A percentile compares a stretch with the other conserved stretches of the same genome.
phyloP scores from a whole-genome alignment of 2,329 filamentous ascomycete genomes.

The Didymella glomerata region DNA sequence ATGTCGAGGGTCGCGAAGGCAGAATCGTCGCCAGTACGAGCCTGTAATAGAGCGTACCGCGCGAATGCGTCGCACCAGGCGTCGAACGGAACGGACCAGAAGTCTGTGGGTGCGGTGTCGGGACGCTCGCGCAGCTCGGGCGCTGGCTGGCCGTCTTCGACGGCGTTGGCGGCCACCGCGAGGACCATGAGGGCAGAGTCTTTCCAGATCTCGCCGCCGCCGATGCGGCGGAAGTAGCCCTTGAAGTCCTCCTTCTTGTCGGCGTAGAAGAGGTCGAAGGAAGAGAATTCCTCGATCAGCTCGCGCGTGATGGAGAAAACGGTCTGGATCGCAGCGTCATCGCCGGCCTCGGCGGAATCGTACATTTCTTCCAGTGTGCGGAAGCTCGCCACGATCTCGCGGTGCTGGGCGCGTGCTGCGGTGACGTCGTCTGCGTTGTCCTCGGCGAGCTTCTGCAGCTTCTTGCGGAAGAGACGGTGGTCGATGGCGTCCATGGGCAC shows the following conservation, averaged over 20 bases:
- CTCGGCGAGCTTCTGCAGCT: conserved; percentile 38
- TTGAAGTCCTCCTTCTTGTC: conserved; percentile 56
- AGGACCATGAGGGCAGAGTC: conserved; percentile 47
- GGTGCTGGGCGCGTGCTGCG: conserved; percentile 46
- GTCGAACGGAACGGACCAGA: conserved; percentile 81
- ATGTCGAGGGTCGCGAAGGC: conserved; percentile 83
- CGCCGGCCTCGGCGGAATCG: conserved; percentile 57
- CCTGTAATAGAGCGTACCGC: conserved; percentile 81
- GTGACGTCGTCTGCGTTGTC: conserved; percentile 54
- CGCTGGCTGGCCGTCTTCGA: conserved; percentile 43
- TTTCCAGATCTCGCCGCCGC: conserved; percentile 46
- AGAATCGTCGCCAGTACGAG: conserved; percentile 71
- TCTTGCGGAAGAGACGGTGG: conserved; percentile 41
- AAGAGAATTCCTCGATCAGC: conserved; percentile 67
- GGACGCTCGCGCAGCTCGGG: conserved; percentile 42
- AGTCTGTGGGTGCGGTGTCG: conserved; percentile 60
- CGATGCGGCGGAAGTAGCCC: conserved; percentile 48
- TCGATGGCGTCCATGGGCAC: conserved; percentile 42
- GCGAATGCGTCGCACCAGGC: conserved; percentile 91
- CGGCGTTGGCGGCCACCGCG: conserved; percentile 45
- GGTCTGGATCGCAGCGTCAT: conserved; percentile 60
- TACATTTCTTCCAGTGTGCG: conserved; percentile 56
- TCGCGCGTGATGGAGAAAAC: conserved; percentile 68
- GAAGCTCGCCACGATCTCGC: conserved; percentile 53
- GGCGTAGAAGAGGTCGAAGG: conserved; percentile 66